Evolutionary conservation across 2,329 filamentous ascomycete species (phyloP).

Genomic region (Xylariaceae sp.): DNA sequence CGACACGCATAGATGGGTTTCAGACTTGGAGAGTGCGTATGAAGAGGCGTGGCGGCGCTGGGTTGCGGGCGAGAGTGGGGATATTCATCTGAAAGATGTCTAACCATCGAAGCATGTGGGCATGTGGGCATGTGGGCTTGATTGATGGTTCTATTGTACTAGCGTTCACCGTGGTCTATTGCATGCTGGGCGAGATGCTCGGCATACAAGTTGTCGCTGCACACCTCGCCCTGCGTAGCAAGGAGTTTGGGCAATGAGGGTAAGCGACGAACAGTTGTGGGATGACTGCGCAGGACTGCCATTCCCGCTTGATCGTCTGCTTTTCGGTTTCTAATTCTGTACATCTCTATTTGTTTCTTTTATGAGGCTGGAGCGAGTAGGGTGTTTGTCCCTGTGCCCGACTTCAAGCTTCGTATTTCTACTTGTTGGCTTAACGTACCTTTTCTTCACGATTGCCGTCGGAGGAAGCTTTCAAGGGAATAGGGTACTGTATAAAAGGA

Average conservation of each 20-base stretch:
- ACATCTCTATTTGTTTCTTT: background rate
- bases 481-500: conserved; percentile 34
- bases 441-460: conserved; percentile 7
- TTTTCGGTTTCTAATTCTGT: background rate
- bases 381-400: conserved; percentile 4
- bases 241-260: background rate
- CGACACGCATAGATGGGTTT: conserved; percentile 86
- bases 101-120: background rate
- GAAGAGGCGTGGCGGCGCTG: conserved; percentile 83
- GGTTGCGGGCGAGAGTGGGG: conserved; percentile 81
- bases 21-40: conserved; percentile 84
- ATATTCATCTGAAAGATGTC: conserved; percentile 67
- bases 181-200: background rate
- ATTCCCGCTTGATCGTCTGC: background rate
- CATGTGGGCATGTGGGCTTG: background rate
- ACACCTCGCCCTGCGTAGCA: background rate
- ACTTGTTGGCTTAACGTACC: conserved; percentile 5
- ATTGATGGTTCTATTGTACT: conserved; percentile 1
- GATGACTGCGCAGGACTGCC: background rate
- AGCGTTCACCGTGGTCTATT: background rate
- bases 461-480: conserved; percentile 7
- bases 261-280: background rate
- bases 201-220: background rate
- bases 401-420: background rate
- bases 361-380: conserved; percentile 2